Evolutionary conservation across 805 yeast genomes (phyloP), one percentile per base, ranked within the genome.

Genomic region (Cyberlindnera samutprakarnensis): DNA sequence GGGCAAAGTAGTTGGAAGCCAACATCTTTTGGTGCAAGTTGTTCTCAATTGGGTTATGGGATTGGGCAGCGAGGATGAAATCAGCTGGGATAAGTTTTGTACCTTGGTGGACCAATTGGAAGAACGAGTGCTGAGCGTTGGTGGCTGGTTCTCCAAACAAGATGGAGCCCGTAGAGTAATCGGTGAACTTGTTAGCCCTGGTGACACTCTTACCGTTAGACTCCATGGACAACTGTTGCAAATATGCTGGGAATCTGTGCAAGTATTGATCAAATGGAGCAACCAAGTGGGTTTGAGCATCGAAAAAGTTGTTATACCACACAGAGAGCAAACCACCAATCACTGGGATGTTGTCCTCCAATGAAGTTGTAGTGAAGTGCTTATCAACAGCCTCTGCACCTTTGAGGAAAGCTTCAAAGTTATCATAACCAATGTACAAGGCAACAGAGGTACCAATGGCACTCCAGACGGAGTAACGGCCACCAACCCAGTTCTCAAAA

Each of bases 391-490:
- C 94, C 69, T 92, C 95, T 43, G 96, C 98, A 68, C 99, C 99
- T 64, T 80, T 83, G 54, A 92, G 72, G 75, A 92, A 86, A 39
- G 72, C 72, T 43, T 84, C 90, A 54, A 92, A 92, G 74, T 87
- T 84, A 44, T 92, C 97, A 61, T 59, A 92, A 46, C 99, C 99
- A 59, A 92, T 80, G 75, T 82, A 92, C 49, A 92, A 66, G 51
- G 95, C 94, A 43, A 92, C 90, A 18, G 96, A 84, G 50, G 92
- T 75, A 41, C 99, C 99, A 61, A 92, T 92, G 43, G 98, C 94
- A 26, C 95, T 84, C 99, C 99, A 92, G 41, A 92, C 98, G n/a
- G 98, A 92, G 78, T 92, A 92, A 65, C 99, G 82, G 58, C 99
- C 99, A 56, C 99, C 99, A 44, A 92, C 99, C 98, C 98, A 92